A percentile compares a stretch with the other conserved stretches of the same genome.
These are phyloP conservation scores for Paramecium primaurelia DNA, from an alignment of 73 alveolate species.

Conservation along the genomic window DNA sequence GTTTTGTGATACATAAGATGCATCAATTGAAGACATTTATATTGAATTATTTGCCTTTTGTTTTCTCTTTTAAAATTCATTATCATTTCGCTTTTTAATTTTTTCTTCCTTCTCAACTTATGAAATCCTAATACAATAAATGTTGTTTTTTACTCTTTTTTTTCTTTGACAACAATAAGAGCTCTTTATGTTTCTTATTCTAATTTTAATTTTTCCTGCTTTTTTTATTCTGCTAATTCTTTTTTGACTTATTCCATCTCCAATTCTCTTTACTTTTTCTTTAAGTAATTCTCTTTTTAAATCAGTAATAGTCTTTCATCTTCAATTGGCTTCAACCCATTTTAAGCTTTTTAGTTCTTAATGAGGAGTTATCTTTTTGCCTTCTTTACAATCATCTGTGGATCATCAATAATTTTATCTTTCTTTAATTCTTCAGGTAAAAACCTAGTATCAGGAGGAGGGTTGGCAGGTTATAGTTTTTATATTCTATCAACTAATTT, in stretches of 20 bases:
- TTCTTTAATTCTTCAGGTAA: background rate
- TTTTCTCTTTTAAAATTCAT: background rate
- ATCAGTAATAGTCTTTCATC: background rate
- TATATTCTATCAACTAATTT: constrained; percentile 10
- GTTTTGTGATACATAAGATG: constrained; percentile 7
- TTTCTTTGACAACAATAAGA: background rate
- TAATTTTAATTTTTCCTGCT: background rate
- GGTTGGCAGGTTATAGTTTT: constrained; percentile 12
- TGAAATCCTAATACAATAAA: background rate
- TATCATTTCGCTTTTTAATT: constrained; percentile 24
- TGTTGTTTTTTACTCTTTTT: background rate
- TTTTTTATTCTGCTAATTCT: constrained; percentile 37
- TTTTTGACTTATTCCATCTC: constrained; percentile 42
- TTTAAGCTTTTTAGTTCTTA: background rate
- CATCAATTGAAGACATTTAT: background rate
- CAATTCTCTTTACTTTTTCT: constrained; percentile 26
- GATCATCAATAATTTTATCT: background rate
- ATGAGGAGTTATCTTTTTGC: background rate
- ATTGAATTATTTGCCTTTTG: background rate
- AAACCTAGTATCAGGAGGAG: constrained; percentile 22
- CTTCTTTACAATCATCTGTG: background rate
- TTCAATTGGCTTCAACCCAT: background rate
- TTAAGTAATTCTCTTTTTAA: constrained; percentile 18
- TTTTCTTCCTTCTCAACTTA: background rate
- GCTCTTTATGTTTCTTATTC: constrained; percentile 2